phyloP scores from a whole-genome alignment of 2,329 filamentous ascomycete species.

The Plectosphaerella plurivora region DNA sequence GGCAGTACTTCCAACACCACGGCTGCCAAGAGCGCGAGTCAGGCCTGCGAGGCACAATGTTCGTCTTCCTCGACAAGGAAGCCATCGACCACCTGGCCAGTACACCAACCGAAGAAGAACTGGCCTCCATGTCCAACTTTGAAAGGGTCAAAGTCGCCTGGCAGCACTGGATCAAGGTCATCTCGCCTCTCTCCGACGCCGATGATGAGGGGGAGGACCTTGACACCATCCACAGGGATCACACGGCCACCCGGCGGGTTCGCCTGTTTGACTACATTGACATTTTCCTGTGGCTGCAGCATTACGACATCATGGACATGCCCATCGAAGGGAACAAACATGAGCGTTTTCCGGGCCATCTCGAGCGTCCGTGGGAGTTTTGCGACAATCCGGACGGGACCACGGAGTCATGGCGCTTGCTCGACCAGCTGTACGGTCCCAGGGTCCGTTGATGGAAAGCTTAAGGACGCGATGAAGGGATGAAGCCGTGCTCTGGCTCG shows the following conservation, averaged over 20 bases:
- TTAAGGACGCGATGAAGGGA: too few species aligned
- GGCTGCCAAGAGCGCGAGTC: not conserved
- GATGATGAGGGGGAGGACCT: not conserved
- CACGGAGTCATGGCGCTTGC: too few species aligned
- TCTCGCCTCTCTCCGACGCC: not conserved
- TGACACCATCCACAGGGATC: not conserved
- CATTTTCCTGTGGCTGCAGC: not conserved
- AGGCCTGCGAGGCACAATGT: constrained; percentile 1
- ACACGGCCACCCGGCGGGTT: not conserved
- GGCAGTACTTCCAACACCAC: constrained; percentile 1
- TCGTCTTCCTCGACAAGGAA: constrained; percentile 6
- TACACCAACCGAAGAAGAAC: constrained; percentile 4
- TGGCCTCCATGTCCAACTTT: constrained; percentile 3
- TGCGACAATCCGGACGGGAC: not conserved
- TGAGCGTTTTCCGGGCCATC: not conserved
- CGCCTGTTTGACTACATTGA: not conserved
- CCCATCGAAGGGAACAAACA: not conserved
- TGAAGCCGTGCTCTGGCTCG: too few species aligned
- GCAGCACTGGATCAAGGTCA: constrained; percentile 5
- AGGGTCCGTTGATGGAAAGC: too few species aligned
- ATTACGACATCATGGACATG: not conserved
- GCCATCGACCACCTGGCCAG: constrained; percentile 1
- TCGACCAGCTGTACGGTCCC: too few species aligned
- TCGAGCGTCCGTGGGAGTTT: not conserved
- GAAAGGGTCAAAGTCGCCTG: constrained; percentile 2